Evolutionary conservation across 768 basidiomycete genomes (phyloP).

Genomic region (Tulasnella sp.): DNA sequence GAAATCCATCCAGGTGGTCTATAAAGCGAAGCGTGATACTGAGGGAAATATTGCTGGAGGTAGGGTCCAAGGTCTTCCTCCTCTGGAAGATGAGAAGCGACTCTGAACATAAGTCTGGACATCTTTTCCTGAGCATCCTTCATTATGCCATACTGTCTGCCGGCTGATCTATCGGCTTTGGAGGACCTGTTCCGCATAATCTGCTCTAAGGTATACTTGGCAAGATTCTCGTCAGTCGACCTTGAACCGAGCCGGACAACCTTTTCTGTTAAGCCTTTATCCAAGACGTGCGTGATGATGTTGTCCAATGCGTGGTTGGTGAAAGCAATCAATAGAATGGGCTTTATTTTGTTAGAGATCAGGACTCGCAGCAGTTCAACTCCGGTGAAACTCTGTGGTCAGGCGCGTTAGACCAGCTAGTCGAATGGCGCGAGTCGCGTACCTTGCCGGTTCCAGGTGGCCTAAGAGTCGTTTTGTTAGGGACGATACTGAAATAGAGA

Average conservation of each 20-base stretch:
- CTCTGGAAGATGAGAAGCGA: conserved; percentile 38
- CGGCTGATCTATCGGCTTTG: not conserved
- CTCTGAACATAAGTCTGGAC: conserved; percentile 43
- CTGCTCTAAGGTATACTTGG: not conserved
- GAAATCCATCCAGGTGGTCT: conserved; percentile 50
- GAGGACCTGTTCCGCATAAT: not conserved
- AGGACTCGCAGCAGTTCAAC: conserved; percentile 66
- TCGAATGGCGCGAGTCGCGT: conserved; percentile 32
- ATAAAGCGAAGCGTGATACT: conserved; percentile 44
- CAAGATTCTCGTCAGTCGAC: conserved; percentile 30
- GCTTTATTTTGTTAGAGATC: conserved; percentile 48
- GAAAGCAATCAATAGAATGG: conserved; percentile 58
- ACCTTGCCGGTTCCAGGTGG: conserved; percentile 81
- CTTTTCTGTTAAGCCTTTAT: conserved; percentile 57
- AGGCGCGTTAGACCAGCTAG: not conserved
- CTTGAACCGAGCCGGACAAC: conserved; percentile 65
- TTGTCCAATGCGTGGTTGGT: conserved; percentile 81
- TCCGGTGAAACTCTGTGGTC: conserved; percentile 57
- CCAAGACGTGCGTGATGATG: conserved; percentile 59
- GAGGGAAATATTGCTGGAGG: conserved; percentile 46
- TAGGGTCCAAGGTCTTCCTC: conserved; percentile 44
- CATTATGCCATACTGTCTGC: conserved; percentile 46
- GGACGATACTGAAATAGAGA: conserved; percentile 33
- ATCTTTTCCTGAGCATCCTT: conserved; percentile 51
- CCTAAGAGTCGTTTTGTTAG: conserved; percentile 57